Conservation (phyloP, 192 early-diverging fungal genomes). For the Coemansia sp. region DNA sequence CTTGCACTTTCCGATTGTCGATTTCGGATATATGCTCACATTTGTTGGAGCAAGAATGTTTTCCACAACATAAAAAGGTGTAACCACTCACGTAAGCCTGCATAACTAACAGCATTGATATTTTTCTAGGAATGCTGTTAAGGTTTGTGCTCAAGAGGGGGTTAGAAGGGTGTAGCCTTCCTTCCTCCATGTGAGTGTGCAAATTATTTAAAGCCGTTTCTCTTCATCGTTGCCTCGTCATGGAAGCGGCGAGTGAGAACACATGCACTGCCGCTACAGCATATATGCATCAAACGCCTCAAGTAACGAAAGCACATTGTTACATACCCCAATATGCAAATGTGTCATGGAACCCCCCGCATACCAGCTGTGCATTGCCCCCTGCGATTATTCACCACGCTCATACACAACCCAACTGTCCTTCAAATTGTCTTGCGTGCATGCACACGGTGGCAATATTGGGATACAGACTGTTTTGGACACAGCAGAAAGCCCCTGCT, state of each 20-base stretch:
- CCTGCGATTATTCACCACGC: background rate
- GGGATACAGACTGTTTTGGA: background rate
- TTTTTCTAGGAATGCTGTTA: too few species aligned
- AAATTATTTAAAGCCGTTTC: too few species aligned
- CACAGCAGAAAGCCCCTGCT: background rate
- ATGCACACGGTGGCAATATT: background rate
- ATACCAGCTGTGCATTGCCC: background rate
- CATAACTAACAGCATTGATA: background rate
- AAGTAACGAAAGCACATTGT: background rate
- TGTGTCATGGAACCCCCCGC: background rate
- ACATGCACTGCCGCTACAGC: background rate
- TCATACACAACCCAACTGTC: background rate
- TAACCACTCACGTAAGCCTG: conserved; percentile 2
- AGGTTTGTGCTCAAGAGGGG: too few species aligned
- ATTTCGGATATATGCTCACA: background rate
- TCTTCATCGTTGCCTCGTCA: too few species aligned
- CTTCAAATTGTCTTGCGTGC: background rate
- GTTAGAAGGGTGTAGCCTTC: too few species aligned
- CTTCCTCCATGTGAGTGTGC: too few species aligned
- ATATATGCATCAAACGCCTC: background rate
- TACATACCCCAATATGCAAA: background rate
- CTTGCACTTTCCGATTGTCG: conserved; percentile 3
- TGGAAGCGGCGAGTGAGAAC: background rate
- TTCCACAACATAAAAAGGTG: background rate
- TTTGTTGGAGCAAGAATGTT: background rate